A percentile compares a stretch with the other conserved stretches of the same genome.
These are phyloP conservation scores for Penicillium macrosclerotiorum DNA, from an alignment of 495 filamentous ascomycete species.

Conservation along the genomic window DNA sequence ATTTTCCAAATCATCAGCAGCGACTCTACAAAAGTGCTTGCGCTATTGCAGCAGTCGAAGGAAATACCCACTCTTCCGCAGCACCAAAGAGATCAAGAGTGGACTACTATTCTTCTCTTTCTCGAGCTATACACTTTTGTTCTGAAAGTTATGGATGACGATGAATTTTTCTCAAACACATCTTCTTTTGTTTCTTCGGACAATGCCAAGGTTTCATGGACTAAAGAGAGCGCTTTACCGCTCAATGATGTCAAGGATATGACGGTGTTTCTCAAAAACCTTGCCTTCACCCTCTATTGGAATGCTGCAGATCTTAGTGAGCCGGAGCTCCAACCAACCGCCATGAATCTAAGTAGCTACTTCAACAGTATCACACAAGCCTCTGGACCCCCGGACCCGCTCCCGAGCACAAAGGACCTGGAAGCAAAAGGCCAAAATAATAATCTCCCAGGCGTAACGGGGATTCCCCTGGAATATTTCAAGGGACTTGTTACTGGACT, in stretches of 20 bases:
- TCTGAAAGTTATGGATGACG: slow-evolving; percentile 88
- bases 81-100: slow-evolving; percentile 62
- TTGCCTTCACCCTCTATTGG: slow-evolving; percentile 90
- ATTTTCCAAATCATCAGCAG: slow-evolving; percentile 64
- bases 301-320: slow-evolving; percentile 66
- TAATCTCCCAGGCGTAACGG: slow-evolving; percentile 57
- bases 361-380: slow-evolving; percentile 40
- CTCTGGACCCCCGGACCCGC: slow-evolving; percentile 10
- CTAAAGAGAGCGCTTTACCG: slow-evolving; percentile 66
- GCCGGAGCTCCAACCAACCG: slow-evolving; percentile 43
- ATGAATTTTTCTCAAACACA: slow-evolving; percentile 52
- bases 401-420: slow-evolving; percentile 31
- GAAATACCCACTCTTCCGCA: slow-evolving; percentile 17
- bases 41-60: slow-evolving; percentile 42
- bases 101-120: slow-evolving; percentile 87
- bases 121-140: slow-evolving; percentile 93
- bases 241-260: slow-evolving; percentile 70
- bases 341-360: slow-evolving; percentile 53
- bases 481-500: slow-evolving; percentile 79
- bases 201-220: slow-evolving; percentile 42
- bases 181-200: slow-evolving; percentile 37
- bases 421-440: slow-evolving; percentile 38
- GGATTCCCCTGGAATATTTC: slow-evolving; percentile 76
- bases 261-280: slow-evolving; percentile 82
- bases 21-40: slow-evolving; percentile 56